Base-by-base conservation (phyloP, 2,329 filamentous ascomycete genomes). In the Epichloe bromicola region DNA sequence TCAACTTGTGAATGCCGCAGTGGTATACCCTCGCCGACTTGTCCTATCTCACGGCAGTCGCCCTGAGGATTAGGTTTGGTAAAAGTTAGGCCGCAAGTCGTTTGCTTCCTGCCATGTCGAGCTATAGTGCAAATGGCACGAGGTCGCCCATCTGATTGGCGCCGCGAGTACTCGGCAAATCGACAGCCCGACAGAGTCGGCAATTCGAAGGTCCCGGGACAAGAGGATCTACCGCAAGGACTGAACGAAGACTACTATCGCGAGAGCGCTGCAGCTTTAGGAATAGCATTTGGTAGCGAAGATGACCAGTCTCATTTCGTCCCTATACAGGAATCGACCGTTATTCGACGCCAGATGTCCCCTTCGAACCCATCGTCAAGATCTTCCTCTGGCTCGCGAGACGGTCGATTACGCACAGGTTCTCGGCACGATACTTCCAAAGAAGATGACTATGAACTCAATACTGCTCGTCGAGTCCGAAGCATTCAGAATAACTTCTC, bases 401-500 rank as follows among this genome's bases (percentile, higher is more conserved):
- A 54, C 26, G 51, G 51, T 10, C 57, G 59, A 4, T 55, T 46
- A 14, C 26, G 23, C 17, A 48, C 45, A 23, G 48, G 38, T 48
- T 52, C 40, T 15, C 34, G 34, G 36, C 47, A 30, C 51, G 48
- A 54, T 50, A 46, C 53, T 14, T 57, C 56, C 15, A 42, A 51
- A 45, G 50, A 46, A 23, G 38, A 45, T 48, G 49, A 41, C 12
- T 34, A 33, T 37, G 37, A 46, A 7, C 44, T 57, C 19, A 67
- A 65, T 37, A 69, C 73, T 6, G 50, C 71, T 4, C 60, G 61
- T 45, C 70, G 70, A 54, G 69, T 71, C 5, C 67, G 68, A 34
- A 54, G 67, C 34, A 67, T 76, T 42, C 64, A 72, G 43, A 65
- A 70, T 53, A 72, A 70, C 45, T 78, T 79, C 56, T 72, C 71